Evolutionary conservation across 2,329 filamentous ascomycete species (phyloP), one percentile per base, ranked within the genome.

Genomic region (Colletotrichum tofieldiae): DNA sequence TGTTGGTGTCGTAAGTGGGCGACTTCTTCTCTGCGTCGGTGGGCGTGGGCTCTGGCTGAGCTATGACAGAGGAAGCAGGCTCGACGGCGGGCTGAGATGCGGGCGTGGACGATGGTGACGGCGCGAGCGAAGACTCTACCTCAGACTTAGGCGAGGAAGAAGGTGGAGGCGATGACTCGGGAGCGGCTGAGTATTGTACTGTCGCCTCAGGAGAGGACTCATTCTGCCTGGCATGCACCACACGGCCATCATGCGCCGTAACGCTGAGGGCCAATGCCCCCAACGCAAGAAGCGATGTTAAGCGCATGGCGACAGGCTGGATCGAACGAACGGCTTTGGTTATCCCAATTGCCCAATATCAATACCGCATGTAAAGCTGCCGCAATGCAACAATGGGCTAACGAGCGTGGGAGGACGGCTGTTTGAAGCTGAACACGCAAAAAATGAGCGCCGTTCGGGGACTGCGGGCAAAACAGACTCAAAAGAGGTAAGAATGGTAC

Each of bases 391-490:
- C 39, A 12, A 59, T 32, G 14, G 26, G 41, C 67, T 62, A 73
- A 67, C 67, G 56, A 73, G 43, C 58, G 71, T 73, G 55, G 67
- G 67, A 71, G 62, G 61, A 51, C 52, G 52, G 54, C 66, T 26
- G n/a, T 23, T 51, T 41, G 47, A 51, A 32, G 61, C 51, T 62
- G 29, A 62, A 52, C 37, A 58, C 59, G 55, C 59, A 60, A 52
- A 61, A 70, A 4, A 23, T 49, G 47, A 62, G 62, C 54, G 71
- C 58, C 43, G 26, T 62, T 39, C 26, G 37, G 58, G 49, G 54
- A 51, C 49, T 64, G 61, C 67, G 71, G 56, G 67, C 67, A 71
- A 61, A 45, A 51, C 55, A 63, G 60, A 55, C 54, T 65, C 66
- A 41, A 49, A 65, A 18, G n/a, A 56, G 61, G 7, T 45, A 18